phyloP scores from a whole-genome alignment of 768 basidiomycete species.

The Dacryopinax primogenitus region DNA sequence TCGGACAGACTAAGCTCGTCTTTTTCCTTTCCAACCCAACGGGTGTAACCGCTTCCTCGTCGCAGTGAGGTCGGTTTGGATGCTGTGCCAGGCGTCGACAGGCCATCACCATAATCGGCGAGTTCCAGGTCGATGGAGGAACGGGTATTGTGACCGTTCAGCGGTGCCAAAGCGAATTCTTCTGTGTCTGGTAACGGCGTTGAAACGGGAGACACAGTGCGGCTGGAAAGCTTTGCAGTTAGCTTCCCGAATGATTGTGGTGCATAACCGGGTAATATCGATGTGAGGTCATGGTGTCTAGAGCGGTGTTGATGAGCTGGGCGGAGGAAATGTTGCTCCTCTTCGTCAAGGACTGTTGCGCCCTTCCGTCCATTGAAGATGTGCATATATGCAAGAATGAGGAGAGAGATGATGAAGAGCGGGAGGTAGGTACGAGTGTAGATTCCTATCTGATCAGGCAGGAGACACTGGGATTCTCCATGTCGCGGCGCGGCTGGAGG shows the following conservation, averaged over 20 bases:
- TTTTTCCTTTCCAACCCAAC: constrained; percentile 9
- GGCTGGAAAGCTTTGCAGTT: background rate
- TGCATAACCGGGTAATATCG: background rate
- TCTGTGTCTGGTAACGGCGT: background rate
- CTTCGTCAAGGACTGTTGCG: background rate
- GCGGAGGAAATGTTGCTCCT: background rate
- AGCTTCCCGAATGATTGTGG: constrained; percentile 4
- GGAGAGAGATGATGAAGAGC: constrained; percentile 46
- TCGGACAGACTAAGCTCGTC: background rate
- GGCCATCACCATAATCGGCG: background rate
- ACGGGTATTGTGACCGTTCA: background rate
- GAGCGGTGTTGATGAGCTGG: background rate
- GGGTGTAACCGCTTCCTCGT: constrained; percentile 10
- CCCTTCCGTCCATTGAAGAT: background rate
- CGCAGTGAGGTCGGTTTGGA: background rate
- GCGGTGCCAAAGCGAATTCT: background rate
- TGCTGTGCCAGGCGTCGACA: background rate
- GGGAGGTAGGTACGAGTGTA: constrained; percentile 65
- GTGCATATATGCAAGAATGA: constrained; percentile 14
- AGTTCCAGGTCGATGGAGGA: background rate
- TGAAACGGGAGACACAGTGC: background rate
- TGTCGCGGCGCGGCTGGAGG: constrained; percentile 22
- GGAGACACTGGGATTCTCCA: constrained; percentile 36
- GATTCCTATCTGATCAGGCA: constrained; percentile 74
- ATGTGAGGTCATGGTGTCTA: constrained; percentile 6